Evolutionary conservation across 176 grass and related monocot genomes (phyloP).

Genomic region (Oropetium thomaeum): DNA sequence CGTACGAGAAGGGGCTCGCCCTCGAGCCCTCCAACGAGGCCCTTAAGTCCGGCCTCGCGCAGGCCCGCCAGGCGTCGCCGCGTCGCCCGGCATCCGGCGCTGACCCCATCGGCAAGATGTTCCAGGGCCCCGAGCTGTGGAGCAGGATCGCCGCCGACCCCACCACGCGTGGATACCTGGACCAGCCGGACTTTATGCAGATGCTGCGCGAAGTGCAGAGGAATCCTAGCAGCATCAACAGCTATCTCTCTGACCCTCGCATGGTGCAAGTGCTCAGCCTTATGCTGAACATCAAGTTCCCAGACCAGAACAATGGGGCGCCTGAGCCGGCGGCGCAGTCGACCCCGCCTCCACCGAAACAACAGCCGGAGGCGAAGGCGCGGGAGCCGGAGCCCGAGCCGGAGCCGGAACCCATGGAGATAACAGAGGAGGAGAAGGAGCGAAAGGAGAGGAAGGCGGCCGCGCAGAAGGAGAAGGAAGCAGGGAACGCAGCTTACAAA

Average conservation of each 20-base stretch:
- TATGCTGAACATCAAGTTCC: conserved; percentile 82
- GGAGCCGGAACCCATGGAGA: conserved; percentile 67
- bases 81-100: conserved; percentile 24
- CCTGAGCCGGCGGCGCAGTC: conserved; percentile 26
- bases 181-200: conserved; percentile 79
- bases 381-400: conserved; percentile 45
- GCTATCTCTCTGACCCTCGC: conserved; percentile 68
- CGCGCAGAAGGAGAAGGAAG: conserved; percentile 79
- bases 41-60: conserved; percentile 55
- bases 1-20: conserved; percentile 82
- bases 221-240: conserved; percentile 74
- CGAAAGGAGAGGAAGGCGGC: conserved; percentile 57
- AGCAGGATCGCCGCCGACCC: conserved; percentile 78
- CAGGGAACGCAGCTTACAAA: conserved; percentile 85
- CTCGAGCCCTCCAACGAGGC: conserved; percentile 69
- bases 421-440: conserved; percentile 53
- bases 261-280: conserved; percentile 94
- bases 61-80: conserved; percentile 47
- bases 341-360: conserved; percentile 17
- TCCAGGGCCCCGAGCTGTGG: conserved; percentile 95
- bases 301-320: conserved; percentile 19
- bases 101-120: conserved; percentile 62
- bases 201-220: conserved; percentile 89
- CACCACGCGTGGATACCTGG: conserved; percentile 66
- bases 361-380: conserved; percentile 31